Evolutionary conservation across 2,329 filamentous ascomycete genomes (phyloP).

Genomic region (Exserohilum rostratum): DNA sequence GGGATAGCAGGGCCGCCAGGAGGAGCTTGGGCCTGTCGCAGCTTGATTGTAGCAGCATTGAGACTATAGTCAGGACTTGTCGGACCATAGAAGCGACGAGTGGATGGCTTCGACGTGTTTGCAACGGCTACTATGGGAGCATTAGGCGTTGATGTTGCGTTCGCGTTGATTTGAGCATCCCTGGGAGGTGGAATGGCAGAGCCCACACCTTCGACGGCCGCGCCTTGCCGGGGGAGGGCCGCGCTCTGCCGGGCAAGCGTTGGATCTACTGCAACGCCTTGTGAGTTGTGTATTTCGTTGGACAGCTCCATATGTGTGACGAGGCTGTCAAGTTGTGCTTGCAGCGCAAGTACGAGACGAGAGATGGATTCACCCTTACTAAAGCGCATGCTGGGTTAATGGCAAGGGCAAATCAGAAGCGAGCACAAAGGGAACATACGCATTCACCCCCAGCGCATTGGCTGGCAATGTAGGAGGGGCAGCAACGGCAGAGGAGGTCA

Average conservation of each 20-base stretch:
- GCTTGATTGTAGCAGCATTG: neutral
- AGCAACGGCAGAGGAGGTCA: neutral
- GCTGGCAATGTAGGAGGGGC: neutral
- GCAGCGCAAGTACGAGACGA: neutral
- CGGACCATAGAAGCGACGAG: neutral
- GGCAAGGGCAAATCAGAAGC: neutral
- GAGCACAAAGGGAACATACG: neutral
- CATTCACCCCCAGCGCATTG: neutral
- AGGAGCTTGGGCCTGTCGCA: neutral
- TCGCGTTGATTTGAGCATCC: neutral
- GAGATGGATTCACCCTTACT: neutral
- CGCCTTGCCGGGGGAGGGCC: too few relatives aligned
- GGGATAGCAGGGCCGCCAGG: neutral
- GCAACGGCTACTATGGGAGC: neutral
- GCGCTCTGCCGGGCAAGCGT: neutral
- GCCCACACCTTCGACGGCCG: neutral
- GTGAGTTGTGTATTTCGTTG: neutral
- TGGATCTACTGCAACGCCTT: neutral
- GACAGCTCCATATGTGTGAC: neutral
- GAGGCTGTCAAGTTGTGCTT: neutral
- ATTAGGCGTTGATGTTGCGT: neutral
- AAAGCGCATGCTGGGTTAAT: neutral
- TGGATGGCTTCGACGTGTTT: neutral
- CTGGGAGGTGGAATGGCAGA: neutral
- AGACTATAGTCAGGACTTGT: slow-evolving; percentile 1